A percentile compares a stretch with the other conserved stretches of the same genome.
phyloP scores from a whole-genome alignment of 768 basidiomycete genomes.

The Boletus rubescentipes region DNA sequence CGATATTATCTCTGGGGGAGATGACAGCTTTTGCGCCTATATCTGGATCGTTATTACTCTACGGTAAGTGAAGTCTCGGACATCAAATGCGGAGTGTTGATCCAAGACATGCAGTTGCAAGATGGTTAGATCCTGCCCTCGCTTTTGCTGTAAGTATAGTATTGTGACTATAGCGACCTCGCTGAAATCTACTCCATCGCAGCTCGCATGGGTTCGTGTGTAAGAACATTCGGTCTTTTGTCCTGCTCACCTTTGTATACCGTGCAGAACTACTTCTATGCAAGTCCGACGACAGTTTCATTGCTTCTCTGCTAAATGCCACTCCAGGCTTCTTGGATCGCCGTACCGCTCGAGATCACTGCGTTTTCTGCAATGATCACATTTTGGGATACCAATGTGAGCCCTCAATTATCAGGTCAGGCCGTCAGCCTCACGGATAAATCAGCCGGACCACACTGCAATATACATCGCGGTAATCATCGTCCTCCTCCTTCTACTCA shows the following conservation, averaged over 20 bases:
- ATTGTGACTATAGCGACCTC: background rate
- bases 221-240: background rate
- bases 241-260: slow-evolving; percentile 1
- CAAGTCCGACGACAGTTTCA: slow-evolving; percentile 3
- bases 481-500: slow-evolving; percentile 40
- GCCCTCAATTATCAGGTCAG: background rate
- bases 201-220: slow-evolving; percentile 28
- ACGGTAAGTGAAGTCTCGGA: slow-evolving; percentile 15
- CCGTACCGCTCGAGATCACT: slow-evolving; percentile 49
- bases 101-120: slow-evolving; percentile 19
- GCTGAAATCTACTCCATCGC: background rate
- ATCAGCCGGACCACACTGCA: slow-evolving; percentile 35
- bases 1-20: slow-evolving; percentile 30
- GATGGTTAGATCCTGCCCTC: slow-evolving; percentile 33
- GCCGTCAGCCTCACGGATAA: slow-evolving; percentile 11
- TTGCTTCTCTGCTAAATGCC: background rate
- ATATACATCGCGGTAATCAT: slow-evolving; percentile 42
- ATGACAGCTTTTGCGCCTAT: slow-evolving; percentile 30
- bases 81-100: background rate
- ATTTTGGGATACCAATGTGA: slow-evolving; percentile 45
- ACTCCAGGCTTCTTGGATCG: slow-evolving; percentile 30
- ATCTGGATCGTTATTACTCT: slow-evolving; percentile 29
- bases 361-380: slow-evolving; percentile 48
- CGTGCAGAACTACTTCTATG: slow-evolving; percentile 36
- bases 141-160: slow-evolving; percentile 29